Conservation (phyloP, 1,139 yeast species). For the Yamadazyma epiphylla region DNA sequence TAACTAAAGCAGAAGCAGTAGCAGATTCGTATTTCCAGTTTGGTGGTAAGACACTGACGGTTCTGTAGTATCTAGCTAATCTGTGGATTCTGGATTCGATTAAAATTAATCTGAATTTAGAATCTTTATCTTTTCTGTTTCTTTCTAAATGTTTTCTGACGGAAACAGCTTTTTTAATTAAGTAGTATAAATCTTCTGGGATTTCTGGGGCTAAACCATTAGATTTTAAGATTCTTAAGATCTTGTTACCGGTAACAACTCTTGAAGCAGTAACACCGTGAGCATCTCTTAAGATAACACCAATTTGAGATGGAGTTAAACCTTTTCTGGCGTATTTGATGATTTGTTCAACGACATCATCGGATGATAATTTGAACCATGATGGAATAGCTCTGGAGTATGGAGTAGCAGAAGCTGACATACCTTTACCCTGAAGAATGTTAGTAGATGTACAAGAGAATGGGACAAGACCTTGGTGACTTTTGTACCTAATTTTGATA, state of each 20-base stretch:
- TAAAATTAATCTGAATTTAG: conserved; percentile 99
- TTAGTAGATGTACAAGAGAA: too few relatives aligned
- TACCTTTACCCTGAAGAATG: conserved; percentile 88
- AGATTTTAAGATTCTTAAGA: conserved; percentile 97
- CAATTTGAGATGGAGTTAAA: conserved; percentile 98
- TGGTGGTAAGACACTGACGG: conserved; percentile 98
- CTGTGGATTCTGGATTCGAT: conserved; percentile 99
- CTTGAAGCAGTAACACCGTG: conserved; percentile 99
- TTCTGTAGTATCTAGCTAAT: conserved; percentile 99
- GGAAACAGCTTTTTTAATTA: conserved; percentile 98
- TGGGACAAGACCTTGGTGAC: conserved; percentile 7
- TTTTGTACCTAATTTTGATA: too few relatives aligned
- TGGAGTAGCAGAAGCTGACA: conserved; percentile 98
- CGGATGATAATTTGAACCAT: conserved; percentile 98
- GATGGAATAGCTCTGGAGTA: conserved; percentile 98
- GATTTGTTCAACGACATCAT: conserved; percentile 96
- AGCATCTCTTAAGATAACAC: conserved; percentile 99
- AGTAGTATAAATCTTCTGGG: conserved; percentile 99
- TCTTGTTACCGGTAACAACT: conserved; percentile 99
- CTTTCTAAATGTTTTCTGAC: conserved; percentile 99
- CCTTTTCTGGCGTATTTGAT: conserved; percentile 99
- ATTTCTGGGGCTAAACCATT: conserved; percentile 99
- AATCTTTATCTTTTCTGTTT: conserved; percentile 99
- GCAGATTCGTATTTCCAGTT: conserved; percentile 99
- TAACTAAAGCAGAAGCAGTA: conserved; percentile 99